A percentile compares a stretch with the other conserved stretches of the same genome.
Conservation (phyloP, 2,329 filamentous ascomycete species). For the Alternaria atra region DNA sequence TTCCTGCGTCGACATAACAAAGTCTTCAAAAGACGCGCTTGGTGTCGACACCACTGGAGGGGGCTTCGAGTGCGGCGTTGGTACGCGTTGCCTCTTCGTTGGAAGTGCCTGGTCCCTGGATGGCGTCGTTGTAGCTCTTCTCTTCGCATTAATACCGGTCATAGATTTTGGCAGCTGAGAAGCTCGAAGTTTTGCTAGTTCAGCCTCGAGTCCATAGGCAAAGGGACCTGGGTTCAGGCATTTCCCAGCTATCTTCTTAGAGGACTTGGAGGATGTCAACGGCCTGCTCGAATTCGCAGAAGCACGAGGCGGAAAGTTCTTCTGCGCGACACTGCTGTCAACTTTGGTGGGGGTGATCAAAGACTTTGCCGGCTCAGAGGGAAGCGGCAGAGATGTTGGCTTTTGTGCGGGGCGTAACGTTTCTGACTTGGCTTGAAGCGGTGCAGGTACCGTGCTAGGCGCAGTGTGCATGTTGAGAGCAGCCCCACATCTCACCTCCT, state of each 20-base stretch:
- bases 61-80: not conserved
- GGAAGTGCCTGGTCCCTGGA: not conserved
- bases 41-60: not conserved
- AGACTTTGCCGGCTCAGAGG: not conserved
- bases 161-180: constrained; percentile 13
- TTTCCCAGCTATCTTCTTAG: constrained; percentile 14
- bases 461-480: not conserved
- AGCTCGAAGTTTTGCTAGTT: constrained; percentile 12
- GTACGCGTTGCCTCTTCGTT: constrained; percentile 2
- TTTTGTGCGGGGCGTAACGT: not conserved
- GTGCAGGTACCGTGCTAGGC: not conserved
- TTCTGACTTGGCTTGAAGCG: not conserved
- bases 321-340: not conserved
- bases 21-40: constrained; percentile 21
- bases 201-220: constrained; percentile 2
- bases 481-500: not conserved
- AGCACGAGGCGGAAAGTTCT: not conserved
- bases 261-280: not conserved
- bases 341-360: not conserved
- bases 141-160: not conserved
- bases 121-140: not conserved
- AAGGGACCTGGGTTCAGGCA: constrained; percentile 15
- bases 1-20: constrained; percentile 40
- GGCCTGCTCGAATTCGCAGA: constrained; percentile 4
- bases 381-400: not conserved